Evolutionary conservation across 2,329 filamentous ascomycete species (phyloP).

Genomic region (Sporothrix curviconia): DNA sequence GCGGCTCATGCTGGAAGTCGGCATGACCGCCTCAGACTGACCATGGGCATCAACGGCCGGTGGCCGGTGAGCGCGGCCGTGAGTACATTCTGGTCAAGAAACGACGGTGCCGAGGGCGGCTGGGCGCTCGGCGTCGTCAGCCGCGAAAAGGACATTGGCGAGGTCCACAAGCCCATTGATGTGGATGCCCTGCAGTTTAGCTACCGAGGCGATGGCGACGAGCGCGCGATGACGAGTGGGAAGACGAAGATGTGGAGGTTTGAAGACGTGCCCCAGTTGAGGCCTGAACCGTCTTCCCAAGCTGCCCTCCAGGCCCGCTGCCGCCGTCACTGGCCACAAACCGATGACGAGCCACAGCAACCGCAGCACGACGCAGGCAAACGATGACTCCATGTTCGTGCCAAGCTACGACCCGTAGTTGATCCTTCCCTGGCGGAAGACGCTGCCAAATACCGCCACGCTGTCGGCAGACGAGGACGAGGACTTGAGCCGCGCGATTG

Average conservation of each 20-base stretch:
- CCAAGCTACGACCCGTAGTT: constrained; percentile 24
- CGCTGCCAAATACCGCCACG: constrained; percentile 24
- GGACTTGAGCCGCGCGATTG: constrained; percentile 75
- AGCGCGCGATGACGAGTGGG: constrained; percentile 57
- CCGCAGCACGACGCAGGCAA: too few relatives aligned
- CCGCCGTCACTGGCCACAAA: constrained; percentile 17
- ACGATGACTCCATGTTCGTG: constrained; percentile 54
- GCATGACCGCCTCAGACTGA: constrained; percentile 73
- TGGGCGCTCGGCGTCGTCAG: constrained; percentile 94
- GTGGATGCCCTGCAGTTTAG: constrained; percentile 63
- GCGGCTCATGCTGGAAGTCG: constrained; percentile 86
- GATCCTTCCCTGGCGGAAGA: constrained; percentile 27
- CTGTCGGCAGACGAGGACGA: constrained; percentile 38
- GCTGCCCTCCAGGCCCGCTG: constrained; percentile 25
- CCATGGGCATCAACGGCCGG: constrained; percentile 63
- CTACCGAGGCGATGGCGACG: constrained; percentile 49
- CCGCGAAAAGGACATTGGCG: constrained; percentile 70
- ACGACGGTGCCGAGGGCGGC: constrained; percentile 87
- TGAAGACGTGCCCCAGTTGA: constrained; percentile 89
- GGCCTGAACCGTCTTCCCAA: constrained; percentile 76
- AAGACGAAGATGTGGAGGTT: too few relatives aligned
- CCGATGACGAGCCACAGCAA: too few relatives aligned
- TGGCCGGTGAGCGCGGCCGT: constrained; percentile 78
- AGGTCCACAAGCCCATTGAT: constrained; percentile 84
- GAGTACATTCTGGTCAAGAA: constrained; percentile 97